Evolutionary conservation across 2,329 filamentous ascomycete genomes (phyloP), one percentile per base, ranked within the genome.

Genomic region (Knoxdaviesia proteae): DNA sequence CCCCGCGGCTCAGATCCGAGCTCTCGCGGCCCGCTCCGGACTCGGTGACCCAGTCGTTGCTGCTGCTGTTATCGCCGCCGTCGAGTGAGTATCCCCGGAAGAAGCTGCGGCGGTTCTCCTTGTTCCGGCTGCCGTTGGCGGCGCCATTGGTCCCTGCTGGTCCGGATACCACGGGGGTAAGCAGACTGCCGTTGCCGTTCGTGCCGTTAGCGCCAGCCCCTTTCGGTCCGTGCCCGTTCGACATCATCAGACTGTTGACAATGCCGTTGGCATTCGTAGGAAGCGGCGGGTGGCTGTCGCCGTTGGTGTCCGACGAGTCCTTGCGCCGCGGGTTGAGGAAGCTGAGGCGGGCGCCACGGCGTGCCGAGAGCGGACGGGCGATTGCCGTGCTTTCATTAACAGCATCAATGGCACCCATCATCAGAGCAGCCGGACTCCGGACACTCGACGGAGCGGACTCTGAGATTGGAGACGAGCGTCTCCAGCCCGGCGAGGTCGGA

Each of bases 301-400:
- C 41, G 9, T 33, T 40, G 9, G 29, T 42, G 10, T 40, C 42
- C 10, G 42, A 11, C 32, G 42, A 42, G 7, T 42, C 31, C 50
- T 68, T 71, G 52, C 64, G 68, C 46, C 65, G 64, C 7, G 68
- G 67, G 2, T 68, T 66, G 3, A 75, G 57, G 54, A 76, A 73
- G 53, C 70, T 75, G 8, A 75, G 59, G 3, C 71, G 61, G 3
- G 69, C 62, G 10, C 68, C 68, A 11, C 67, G 67, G 32, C 44
- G 42, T 6, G 45, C 44, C 10, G 47, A 45, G 7, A 47, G 42
- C 5, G 45, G 45, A 11, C 45, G 40, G 9, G 42, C 43, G 7
- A 46, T 42, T 30, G 44, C 42, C 5, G 40, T 46, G 7, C 43
- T 38, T 34, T 44, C 45, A 5, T 42, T 34, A 3, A 38, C 40